Percentiles rank a stretch among this genome's conserved stretches.
Evolutionary conservation across 2,329 filamentous ascomycete species (phyloP).

Genomic region (Fusarium camptoceras): DNA sequence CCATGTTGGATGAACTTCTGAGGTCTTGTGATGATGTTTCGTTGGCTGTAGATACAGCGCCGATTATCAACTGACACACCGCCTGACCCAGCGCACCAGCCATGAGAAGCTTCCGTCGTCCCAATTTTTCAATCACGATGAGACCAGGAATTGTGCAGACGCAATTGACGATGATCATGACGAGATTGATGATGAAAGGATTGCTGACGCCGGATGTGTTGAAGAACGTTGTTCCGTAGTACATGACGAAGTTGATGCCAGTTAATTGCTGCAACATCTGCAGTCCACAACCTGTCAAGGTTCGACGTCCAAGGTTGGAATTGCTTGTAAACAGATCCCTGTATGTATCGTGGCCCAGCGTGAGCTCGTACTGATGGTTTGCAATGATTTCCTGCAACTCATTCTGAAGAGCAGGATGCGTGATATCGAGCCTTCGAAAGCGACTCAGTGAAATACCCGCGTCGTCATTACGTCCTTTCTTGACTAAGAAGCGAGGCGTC

Average conservation of each 20-base stretch:
- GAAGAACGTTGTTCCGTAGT: slow-evolving; percentile 81
- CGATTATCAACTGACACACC: slow-evolving; percentile 72
- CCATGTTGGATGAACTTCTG: slow-evolving; percentile 63
- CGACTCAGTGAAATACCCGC: slow-evolving; percentile 77
- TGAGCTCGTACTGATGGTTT: slow-evolving; percentile 80
- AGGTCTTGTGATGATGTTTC: slow-evolving; percentile 44
- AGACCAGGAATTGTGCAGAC: slow-evolving; percentile 81
- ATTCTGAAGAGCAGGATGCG: slow-evolving; percentile 77
- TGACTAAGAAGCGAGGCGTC: slow-evolving; percentile 82
- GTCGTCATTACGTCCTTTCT: slow-evolving; percentile 71
- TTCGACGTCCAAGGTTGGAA: slow-evolving; percentile 74
- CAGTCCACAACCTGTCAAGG: slow-evolving; percentile 77
- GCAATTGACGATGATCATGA: slow-evolving; percentile 82
- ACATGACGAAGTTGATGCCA: slow-evolving; percentile 81
- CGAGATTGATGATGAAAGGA: slow-evolving; percentile 77
- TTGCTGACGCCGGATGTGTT: slow-evolving; percentile 67
- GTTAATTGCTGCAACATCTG: slow-evolving; percentile 85
- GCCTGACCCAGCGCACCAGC: slow-evolving; percentile 81
- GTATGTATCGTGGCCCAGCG: slow-evolving; percentile 70
- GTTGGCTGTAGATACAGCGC: slow-evolving; percentile 67
- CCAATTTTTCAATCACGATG: slow-evolving; percentile 80
- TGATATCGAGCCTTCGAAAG: slow-evolving; percentile 77
- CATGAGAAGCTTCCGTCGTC: slow-evolving; percentile 78
- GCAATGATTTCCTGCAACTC: slow-evolving; percentile 81
- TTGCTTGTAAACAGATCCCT: slow-evolving; percentile 70